Evolutionary conservation across 495 filamentous ascomycete species (phyloP), one percentile per base, ranked within the genome.

Genomic region (Rhypophila decipiens): DNA sequence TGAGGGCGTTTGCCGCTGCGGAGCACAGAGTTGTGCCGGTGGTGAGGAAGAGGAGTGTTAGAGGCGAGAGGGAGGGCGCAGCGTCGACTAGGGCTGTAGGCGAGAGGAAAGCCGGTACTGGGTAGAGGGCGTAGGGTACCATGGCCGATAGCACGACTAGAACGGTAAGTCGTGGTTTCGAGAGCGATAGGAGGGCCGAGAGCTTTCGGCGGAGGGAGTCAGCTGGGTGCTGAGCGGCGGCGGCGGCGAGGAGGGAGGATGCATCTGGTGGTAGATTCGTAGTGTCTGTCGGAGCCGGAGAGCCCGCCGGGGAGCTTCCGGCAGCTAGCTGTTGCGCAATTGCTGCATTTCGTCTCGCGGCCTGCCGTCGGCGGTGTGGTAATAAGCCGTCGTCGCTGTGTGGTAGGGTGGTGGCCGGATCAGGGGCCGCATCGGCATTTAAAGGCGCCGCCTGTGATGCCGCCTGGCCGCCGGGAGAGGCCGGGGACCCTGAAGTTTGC

Each of bases 1-100:
- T 98, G 42, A 97, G 72, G 0, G 93, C 84, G 57, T 97, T 98
- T 38, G 93, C 93, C 52, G 84, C 85, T 40, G 89, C 88, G 24
- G 74, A 86, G 59, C 85, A 86, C 7, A 97, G 78, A 13, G 91
- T 79, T 1, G 93, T 98, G 39, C 93, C 93, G 12, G 79, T 76
- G 0, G 91, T 95, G 55, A 98, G 80, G 76, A 94, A 96, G 49
- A 91, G 72, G 15, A 98, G 83, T 9, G 94, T 98, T 29, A 97
- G 72, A 4, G 93, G 84, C 24, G 84, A 89, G 39, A 98, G 80
- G 8, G 88, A 91, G 0, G 93, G 91, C 15, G 87, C 82, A 36
- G 76, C 75, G 31, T 63, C 48, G 34, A 66, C 66, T 21, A 84
- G 81, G 40, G 85, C 78, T 10, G 81, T 73, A 21, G 87, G 80